A percentile compares a stretch with the other conserved stretches of the same genome.
These are phyloP conservation scores for Phytophthora parvispora DNA, from an alignment of 352 stramenopile genomes.

Conservation along the genomic window DNA sequence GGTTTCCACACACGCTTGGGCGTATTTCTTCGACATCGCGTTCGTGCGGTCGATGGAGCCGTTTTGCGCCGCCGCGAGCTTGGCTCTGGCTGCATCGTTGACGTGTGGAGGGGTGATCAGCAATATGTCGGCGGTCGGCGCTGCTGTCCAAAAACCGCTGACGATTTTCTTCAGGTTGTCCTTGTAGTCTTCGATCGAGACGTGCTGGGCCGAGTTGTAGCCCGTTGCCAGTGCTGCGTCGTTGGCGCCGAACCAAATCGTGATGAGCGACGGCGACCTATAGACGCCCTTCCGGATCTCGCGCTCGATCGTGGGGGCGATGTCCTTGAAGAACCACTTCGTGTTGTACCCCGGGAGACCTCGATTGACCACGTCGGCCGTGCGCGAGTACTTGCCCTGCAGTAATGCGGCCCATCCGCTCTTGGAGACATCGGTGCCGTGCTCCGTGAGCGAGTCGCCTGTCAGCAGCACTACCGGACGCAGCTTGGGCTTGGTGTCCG, in stretches of 20 bases:
- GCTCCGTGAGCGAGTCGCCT: conserved; percentile 57
- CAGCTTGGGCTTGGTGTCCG: conserved; percentile 10
- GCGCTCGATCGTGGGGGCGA: conserved; percentile 12
- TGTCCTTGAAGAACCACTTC: conserved; percentile 54
- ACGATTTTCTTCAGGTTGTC: conserved; percentile 27
- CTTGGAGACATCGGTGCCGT: conserved; percentile 26
- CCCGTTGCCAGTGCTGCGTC: conserved; percentile 27
- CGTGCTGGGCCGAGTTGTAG: conserved; percentile 20
- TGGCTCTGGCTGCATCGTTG: conserved; percentile 22
- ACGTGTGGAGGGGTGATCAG: conserved; percentile 46
- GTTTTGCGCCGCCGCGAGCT: conserved; percentile 28
- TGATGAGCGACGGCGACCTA: conserved; percentile 20
- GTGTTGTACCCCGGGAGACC: conserved; percentile 52
- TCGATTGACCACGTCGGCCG: conserved; percentile 48
- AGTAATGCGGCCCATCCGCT: conserved; percentile 44
- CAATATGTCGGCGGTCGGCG: conserved; percentile 38
- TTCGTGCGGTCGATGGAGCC: conserved; percentile 34
- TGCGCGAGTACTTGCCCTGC: conserved; percentile 41
- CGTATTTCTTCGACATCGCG: conserved; percentile 41
- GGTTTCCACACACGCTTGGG: conserved; percentile 44
- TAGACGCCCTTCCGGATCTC: conserved; percentile 28
- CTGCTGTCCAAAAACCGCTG: conserved; percentile 4
- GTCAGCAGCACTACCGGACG: conserved; percentile 38
- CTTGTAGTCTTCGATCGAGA: conserved; percentile 28
- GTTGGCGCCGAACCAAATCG: conserved; percentile 35